Evolutionary conservation across 176 grass and related monocot genomes (phyloP).

Genomic region (Lolium rigidum): DNA sequence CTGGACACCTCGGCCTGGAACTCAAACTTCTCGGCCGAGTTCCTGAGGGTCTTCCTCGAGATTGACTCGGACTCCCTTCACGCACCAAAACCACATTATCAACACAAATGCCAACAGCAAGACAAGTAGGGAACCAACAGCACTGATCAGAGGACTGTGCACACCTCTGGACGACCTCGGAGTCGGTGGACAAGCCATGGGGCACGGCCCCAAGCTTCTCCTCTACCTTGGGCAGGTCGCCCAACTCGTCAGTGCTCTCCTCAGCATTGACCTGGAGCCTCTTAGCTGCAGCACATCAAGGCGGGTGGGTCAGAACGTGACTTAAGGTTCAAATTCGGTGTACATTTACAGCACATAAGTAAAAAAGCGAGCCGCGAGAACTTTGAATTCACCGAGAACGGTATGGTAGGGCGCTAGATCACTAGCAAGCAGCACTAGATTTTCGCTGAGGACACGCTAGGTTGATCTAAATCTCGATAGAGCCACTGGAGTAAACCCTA

Average conservation of each 20-base stretch:
- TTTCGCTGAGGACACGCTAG: neutral
- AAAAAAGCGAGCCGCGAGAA: neutral
- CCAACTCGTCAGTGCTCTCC: slow-evolving; percentile 74
- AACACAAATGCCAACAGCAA: neutral
- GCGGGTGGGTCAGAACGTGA: slow-evolving; percentile 1
- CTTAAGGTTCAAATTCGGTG: neutral
- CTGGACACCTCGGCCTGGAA: slow-evolving; percentile 99
- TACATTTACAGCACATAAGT: neutral
- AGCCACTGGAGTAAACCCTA: slow-evolving; percentile 39
- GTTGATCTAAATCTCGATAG: neutral
- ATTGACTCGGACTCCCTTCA: slow-evolving; percentile 92
- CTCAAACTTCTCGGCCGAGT: slow-evolving; percentile 87
- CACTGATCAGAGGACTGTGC: neutral
- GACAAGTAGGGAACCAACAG: slow-evolving; percentile 16
- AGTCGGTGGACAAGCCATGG: slow-evolving; percentile 81
- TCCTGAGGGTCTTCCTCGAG: slow-evolving; percentile 87
- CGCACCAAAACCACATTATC: slow-evolving; percentile 21
- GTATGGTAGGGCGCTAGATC: neutral
- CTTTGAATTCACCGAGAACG: neutral
- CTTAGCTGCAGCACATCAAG: slow-evolving; percentile 55
- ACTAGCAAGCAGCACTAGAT: neutral
- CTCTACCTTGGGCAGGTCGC: slow-evolving; percentile 86
- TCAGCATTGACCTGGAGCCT: slow-evolving; percentile 92
- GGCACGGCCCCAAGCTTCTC: slow-evolving; percentile 90
- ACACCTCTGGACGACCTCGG: slow-evolving; percentile 80